phyloP scores from a whole-genome alignment of 768 basidiomycete genomes.

The Lentinus tigrinus region DNA sequence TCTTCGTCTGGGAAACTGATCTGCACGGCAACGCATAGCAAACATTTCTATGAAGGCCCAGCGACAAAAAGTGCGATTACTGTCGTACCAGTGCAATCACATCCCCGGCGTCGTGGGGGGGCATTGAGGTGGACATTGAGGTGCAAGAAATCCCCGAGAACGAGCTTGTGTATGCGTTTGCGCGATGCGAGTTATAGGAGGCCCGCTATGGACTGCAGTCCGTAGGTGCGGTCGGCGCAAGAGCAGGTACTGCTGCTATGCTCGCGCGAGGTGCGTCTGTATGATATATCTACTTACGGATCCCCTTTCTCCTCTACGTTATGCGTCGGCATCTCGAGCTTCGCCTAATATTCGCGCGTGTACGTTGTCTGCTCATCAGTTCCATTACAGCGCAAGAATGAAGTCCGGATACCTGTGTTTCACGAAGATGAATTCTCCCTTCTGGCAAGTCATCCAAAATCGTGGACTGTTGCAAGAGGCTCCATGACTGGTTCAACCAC shows the following conservation, averaged over 20 bases:
- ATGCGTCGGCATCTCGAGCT: not conserved
- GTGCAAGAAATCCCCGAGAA: not conserved
- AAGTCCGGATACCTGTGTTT: not conserved
- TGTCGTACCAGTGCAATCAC: too few species aligned
- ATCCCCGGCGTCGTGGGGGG: too few species aligned
- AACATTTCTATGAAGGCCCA: not conserved
- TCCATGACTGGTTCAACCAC: slow-evolving; percentile 11
- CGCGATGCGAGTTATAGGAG: slow-evolving; percentile 11
- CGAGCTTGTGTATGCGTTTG: slow-evolving; percentile 1
- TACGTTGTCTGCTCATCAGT: too few species aligned
- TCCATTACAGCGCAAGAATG: not conserved
- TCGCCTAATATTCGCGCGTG: not conserved
- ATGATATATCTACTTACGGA: too few species aligned
- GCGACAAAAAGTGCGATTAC: too few species aligned
- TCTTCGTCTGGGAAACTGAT: not conserved
- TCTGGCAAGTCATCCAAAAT: not conserved
- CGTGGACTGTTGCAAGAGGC: not conserved
- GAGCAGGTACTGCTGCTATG: slow-evolving; percentile 11
- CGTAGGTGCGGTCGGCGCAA: not conserved
- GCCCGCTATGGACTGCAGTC: not conserved
- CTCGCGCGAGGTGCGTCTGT: slow-evolving; percentile 3
- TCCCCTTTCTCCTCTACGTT: not conserved
- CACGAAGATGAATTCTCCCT: slow-evolving; percentile 3
- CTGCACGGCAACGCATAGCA: too few species aligned
- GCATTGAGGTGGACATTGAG: not conserved